phyloP scores from a whole-genome alignment of 257 asterid species.

The Sherardia arvensis region DNA sequence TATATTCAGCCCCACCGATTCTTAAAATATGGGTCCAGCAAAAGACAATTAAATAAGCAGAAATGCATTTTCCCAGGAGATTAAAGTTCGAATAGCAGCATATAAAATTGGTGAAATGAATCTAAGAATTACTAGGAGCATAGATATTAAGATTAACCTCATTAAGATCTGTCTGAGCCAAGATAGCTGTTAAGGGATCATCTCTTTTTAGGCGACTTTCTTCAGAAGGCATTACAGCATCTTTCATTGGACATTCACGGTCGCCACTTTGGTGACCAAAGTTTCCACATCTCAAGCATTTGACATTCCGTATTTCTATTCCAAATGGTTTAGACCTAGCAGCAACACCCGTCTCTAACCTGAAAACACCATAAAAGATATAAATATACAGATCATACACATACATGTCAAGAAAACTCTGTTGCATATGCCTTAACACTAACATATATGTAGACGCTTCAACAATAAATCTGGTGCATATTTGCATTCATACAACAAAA shows the following conservation, averaged over 20 bases:
- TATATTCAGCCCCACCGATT: neutral
- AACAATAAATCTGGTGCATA: neutral
- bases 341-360: conserved; percentile 88
- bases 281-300: conserved; percentile 86
- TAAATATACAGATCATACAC: neutral
- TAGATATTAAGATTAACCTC: conserved; percentile 44
- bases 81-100: neutral
- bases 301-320: conserved; percentile 93
- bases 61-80: neutral
- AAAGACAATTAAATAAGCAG: no score
- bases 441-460: neutral
- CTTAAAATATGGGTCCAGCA: neutral
- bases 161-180: conserved; percentile 64
- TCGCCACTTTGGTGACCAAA: conserved; percentile 99
- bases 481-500: neutral
- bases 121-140: neutral
- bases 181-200: conserved; percentile 84
- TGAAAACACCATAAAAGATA: conserved; percentile 23
- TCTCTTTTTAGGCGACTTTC: conserved; percentile 88
- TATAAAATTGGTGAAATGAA: neutral
- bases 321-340: conserved; percentile 93
- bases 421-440: neutral
- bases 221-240: conserved; percentile 87
- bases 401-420: neutral
- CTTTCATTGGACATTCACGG: conserved; percentile 95